Conservation (phyloP, 179 eudicot genomes). For the Drosera spatulata region DNA sequence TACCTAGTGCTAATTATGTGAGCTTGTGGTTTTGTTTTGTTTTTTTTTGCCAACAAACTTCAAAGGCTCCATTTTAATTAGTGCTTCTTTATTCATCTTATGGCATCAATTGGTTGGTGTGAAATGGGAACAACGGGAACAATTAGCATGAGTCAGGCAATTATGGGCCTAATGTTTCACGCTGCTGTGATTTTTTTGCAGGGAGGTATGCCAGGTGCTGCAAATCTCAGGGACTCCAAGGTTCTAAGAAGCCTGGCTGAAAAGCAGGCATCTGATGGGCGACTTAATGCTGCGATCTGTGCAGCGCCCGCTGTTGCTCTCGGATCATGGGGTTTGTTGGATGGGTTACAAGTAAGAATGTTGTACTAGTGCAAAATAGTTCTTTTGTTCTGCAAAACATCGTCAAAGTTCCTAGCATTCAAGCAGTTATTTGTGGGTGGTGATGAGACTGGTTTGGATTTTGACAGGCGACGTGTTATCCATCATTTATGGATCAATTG, state of each 20-base stretch:
- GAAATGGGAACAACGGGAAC: too few relatives aligned
- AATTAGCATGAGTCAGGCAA: too few relatives aligned
- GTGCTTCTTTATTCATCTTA: too few relatives aligned
- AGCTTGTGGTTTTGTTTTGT: too few relatives aligned
- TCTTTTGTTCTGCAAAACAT: too few relatives aligned
- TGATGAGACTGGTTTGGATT: neutral
- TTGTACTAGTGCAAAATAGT: neutral
- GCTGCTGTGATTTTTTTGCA: conserved; percentile 3
- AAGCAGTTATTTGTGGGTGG: neutral
- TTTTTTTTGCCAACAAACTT: too few relatives aligned
- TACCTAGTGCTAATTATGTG: too few relatives aligned
- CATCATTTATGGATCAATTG: conserved; percentile 86
- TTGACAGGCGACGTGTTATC: conserved; percentile 89
- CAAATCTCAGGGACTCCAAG: conserved; percentile 48
- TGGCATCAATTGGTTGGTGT: too few relatives aligned
- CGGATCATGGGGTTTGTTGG: conserved; percentile 90
- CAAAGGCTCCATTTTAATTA: too few relatives aligned
- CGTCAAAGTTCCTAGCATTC: too few relatives aligned
- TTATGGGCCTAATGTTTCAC: too few relatives aligned
- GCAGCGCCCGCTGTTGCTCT: conserved; percentile 96
- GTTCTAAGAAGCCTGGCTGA: conserved; percentile 49
- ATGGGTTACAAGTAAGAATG: conserved; percentile 56
- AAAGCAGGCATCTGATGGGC: conserved; percentile 81
- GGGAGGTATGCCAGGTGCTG: conserved; percentile 98
- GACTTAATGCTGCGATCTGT: conserved; percentile 81